Evolutionary conservation across 208 protist genomes (phyloP).

Genomic region (Porcisia hertigi): DNA sequence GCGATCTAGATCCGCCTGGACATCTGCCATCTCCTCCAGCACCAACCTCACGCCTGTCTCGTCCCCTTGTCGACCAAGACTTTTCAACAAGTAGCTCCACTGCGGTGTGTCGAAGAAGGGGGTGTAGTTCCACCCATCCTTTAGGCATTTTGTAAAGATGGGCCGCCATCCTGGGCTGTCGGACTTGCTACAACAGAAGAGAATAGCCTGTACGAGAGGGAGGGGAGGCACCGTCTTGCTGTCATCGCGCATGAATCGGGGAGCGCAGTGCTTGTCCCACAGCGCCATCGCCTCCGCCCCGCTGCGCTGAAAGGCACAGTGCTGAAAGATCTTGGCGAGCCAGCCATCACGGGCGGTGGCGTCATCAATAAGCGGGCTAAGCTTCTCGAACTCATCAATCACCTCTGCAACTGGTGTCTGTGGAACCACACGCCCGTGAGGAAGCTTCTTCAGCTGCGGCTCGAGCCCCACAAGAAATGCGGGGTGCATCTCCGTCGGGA

Average conservation of each 20-base stretch:
- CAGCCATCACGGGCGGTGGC: slow-evolving; percentile 65
- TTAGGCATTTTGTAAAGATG: slow-evolving; percentile 80
- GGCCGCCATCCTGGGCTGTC: slow-evolving; percentile 65
- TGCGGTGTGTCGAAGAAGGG: slow-evolving; percentile 80
- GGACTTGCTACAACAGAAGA: slow-evolving; percentile 81
- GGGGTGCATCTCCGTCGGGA: slow-evolving; percentile 80
- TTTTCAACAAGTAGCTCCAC: slow-evolving; percentile 87
- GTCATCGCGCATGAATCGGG: slow-evolving; percentile 57
- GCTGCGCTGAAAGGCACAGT: slow-evolving; percentile 78
- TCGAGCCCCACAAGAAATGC: slow-evolving; percentile 76
- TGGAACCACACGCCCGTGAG: slow-evolving; percentile 74
- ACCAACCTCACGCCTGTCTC: slow-evolving; percentile 70
- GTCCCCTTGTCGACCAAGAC: slow-evolving; percentile 76
- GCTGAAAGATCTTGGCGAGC: slow-evolving; percentile 86
- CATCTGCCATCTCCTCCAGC: slow-evolving; percentile 87
- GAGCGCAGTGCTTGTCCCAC: slow-evolving; percentile 67
- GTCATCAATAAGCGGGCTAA: slow-evolving; percentile 73
- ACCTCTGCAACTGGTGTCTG: slow-evolving; percentile 75
- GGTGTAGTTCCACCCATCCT: slow-evolving; percentile 85
- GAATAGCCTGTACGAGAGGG: slow-evolving; percentile 72
- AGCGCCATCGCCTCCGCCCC: slow-evolving; percentile 66
- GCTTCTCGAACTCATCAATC: slow-evolving; percentile 71
- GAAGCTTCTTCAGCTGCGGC: slow-evolving; percentile 82
- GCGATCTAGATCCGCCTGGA: slow-evolving; percentile 85
- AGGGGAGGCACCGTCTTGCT: slow-evolving; percentile 54